Evolutionary conservation across 2,329 filamentous ascomycete species (phyloP).

Genomic region (Hysterium pulicare): DNA sequence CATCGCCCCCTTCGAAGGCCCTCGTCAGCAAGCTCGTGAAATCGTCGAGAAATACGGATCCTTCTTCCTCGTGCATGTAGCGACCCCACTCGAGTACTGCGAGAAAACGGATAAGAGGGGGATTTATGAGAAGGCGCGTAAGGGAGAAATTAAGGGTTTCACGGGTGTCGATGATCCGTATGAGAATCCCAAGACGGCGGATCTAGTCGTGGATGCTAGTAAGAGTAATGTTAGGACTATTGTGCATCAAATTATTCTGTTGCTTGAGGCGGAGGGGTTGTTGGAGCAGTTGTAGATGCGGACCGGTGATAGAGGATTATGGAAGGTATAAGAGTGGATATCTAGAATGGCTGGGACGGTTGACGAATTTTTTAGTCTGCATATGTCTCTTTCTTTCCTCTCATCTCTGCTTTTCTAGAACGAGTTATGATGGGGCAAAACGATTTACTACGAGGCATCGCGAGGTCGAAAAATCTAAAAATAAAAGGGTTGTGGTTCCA

Average conservation of each 20-base stretch:
- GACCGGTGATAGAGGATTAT: not conserved
- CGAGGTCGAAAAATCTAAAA: too few species aligned
- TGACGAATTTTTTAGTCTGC: too few species aligned
- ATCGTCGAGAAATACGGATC: slow-evolving; percentile 82
- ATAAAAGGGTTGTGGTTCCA: too few species aligned
- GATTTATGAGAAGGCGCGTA: slow-evolving; percentile 78
- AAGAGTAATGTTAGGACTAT: slow-evolving; percentile 87
- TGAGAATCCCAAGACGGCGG: slow-evolving; percentile 75
- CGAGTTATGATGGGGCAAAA: too few species aligned
- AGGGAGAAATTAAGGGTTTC: slow-evolving; percentile 94
- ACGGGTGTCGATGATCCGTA: slow-evolving; percentile 98
- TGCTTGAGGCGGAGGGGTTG: slow-evolving; percentile 85
- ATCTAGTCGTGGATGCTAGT: slow-evolving; percentile 79
- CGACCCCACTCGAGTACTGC: slow-evolving; percentile 84
- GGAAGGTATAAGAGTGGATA: too few species aligned
- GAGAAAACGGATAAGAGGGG: slow-evolving; percentile 95
- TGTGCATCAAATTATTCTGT: slow-evolving; percentile 92
- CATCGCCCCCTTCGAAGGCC: slow-evolving; percentile 86
- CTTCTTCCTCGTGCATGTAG: slow-evolving; percentile 95
- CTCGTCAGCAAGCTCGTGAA: slow-evolving; percentile 74
- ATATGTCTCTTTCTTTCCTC: too few species aligned
- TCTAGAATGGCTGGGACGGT: too few species aligned
- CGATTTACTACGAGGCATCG: too few species aligned
- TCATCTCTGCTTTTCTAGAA: too few species aligned
- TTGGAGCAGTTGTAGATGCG: slow-evolving; percentile 57